Evolutionary conservation across 495 filamentous ascomycete species (phyloP), one percentile per base, ranked within the genome.

Genomic region (Penicillium silybi): DNA sequence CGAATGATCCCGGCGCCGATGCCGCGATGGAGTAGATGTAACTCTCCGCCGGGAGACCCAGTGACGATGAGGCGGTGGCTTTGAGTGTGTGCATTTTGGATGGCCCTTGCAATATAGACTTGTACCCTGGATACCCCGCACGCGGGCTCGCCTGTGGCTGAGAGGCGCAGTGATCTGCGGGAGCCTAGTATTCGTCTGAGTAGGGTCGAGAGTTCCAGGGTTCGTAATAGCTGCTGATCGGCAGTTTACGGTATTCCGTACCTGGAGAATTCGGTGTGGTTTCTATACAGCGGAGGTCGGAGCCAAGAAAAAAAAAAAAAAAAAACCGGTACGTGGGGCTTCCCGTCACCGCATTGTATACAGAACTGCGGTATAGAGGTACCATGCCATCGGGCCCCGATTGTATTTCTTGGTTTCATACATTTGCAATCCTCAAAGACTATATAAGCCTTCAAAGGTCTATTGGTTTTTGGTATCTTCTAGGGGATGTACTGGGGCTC

Each of bases 21-120:
- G 69, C 44, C 6, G 71, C 58, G 43, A 80, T 66, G 6, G 70
- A 67, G 57, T 82, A 82, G 52, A 82, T 80, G 63, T 81, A 82
- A 39, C 67, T 76, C 32, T 70, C 70, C 48, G 70, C 50, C 4
- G 75, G 69, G 0, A 80, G 71, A 10, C 71, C 74, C 32, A 78
- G 61, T 5, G 70, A 66, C 7, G 79, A 79, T 4, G 69, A 68
- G 15, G 66, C 68, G 6, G 52, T 67, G 7, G 63, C 48, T 58
- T 61, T 63, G 52, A 76, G 68, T 4, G 63, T 71, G 53, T 73
- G 68, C 72, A 75, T 75, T 50, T 25, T 51, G 39, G n/a, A 42
- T 34, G 6, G 45, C 29, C 39, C 47, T 42, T 42, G 47, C 34
- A 15, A 26, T 47, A n/a, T 26, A 23, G 4, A 13, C 29, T 11